These are phyloP conservation scores for Hypoxylon crocopeplum DNA, from an alignment of 495 filamentous ascomycete species.

Conservation along the genomic window DNA sequence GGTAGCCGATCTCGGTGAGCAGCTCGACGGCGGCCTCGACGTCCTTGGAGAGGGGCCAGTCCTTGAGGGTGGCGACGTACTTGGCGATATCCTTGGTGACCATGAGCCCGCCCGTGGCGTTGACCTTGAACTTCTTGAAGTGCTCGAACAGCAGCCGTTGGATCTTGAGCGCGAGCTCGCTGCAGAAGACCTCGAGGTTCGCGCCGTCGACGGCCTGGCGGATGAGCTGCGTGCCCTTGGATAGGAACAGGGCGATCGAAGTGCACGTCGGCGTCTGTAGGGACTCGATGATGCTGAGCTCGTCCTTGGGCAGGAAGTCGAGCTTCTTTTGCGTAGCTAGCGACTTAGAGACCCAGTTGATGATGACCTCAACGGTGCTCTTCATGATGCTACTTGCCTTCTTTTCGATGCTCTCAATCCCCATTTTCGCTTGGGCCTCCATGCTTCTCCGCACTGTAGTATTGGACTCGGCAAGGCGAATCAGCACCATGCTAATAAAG, in stretches of 20 bases:
- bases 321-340: conserved; percentile 84
- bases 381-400: conserved; percentile 89
- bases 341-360: conserved; percentile 78
- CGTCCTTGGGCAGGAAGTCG: conserved; percentile 91
- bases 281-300: conserved; percentile 77
- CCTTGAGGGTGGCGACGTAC: conserved; percentile 82
- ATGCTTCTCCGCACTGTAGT: conserved; percentile 89
- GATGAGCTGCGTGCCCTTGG: conserved; percentile 64
- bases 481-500: conserved; percentile 87
- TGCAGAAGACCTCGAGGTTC: conserved; percentile 78
- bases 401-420: conserved; percentile 79
- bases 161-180: conserved; percentile 84
- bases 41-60: conserved; percentile 77
- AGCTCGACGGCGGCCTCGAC: conserved; percentile 78
- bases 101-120: conserved; percentile 89
- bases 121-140: conserved; percentile 91
- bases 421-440: conserved; percentile 79
- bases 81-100: conserved; percentile 94
- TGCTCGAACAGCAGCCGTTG: conserved; percentile 84
- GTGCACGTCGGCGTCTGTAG: conserved; percentile 88
- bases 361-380: conserved; percentile 80
- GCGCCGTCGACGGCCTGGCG: conserved; percentile 73
- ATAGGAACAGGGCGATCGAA: conserved; percentile 77
- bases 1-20: conserved; percentile 89
- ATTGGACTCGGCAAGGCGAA: conserved; percentile 85